These are phyloP conservation scores for Auricularia heimuer DNA, from an alignment of 768 basidiomycete genomes.

Conservation along the genomic window DNA sequence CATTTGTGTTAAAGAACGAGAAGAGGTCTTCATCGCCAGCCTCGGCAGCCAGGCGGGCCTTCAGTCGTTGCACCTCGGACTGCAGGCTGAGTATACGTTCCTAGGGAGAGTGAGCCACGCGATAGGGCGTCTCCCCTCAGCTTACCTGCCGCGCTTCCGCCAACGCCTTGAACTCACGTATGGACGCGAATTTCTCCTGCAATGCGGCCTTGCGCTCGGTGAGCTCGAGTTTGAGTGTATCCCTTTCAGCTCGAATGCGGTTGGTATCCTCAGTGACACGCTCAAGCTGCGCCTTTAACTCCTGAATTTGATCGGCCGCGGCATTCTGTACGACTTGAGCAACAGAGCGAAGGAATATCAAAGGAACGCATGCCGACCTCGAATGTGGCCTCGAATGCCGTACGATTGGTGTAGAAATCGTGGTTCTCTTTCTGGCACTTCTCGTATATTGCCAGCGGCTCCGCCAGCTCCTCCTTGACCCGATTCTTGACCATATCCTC, in stretches of 20 bases:
- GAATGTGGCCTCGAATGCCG: no score
- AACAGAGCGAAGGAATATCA: no score
- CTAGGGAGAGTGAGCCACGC: constrained; percentile 23
- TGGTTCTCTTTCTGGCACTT: no score
- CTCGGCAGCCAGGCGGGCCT: constrained; percentile 66
- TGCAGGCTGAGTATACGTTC: constrained; percentile 63
- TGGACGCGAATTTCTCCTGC: constrained; percentile 41
- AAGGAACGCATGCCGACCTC: no score
- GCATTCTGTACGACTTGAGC: no score
- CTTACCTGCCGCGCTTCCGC: constrained; percentile 50
- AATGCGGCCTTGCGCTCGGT: constrained; percentile 62
- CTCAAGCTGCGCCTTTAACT: constrained; percentile 47
- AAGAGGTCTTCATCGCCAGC: constrained; percentile 63
- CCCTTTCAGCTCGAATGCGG: constrained; percentile 63
- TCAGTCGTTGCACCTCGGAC: constrained; percentile 65
- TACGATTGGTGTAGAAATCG: no score
- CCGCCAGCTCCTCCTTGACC: no score
- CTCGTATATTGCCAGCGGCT: no score
- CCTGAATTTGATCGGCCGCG: constrained; percentile 28
- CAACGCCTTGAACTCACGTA: constrained; percentile 56
- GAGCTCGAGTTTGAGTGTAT: constrained; percentile 54
- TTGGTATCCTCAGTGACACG: constrained; percentile 60
- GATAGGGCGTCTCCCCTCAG: neutral
- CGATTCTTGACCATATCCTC: no score
- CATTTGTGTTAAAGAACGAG: constrained; percentile 44